These are phyloP conservation scores for Fusarium temperatum DNA, from an alignment of 2,329 filamentous ascomycete species.

Conservation along the genomic window DNA sequence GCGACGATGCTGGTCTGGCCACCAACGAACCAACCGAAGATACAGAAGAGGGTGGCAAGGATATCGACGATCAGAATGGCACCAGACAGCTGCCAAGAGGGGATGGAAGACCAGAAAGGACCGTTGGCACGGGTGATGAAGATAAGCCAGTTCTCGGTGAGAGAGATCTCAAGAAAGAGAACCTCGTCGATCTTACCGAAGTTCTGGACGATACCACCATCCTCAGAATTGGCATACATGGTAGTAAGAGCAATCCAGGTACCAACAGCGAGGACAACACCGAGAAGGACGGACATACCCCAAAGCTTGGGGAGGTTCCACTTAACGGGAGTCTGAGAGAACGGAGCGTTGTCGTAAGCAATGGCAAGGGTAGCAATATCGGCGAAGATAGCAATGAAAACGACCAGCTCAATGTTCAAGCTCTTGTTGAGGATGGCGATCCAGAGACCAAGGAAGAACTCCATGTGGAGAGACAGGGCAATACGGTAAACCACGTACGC, in stretches of 20 bases:
- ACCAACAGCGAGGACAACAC: conserved; percentile 80
- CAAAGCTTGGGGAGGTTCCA: conserved; percentile 95
- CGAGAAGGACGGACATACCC: conserved; percentile 89
- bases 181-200: conserved; percentile 83
- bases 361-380: conserved; percentile 93
- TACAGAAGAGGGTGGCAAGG: conserved; percentile 83
- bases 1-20: conserved; percentile 80
- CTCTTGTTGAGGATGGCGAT: conserved; percentile 87
- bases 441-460: conserved; percentile 92
- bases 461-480: conserved; percentile 87
- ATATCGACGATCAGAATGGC: conserved; percentile 86
- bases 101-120: conserved; percentile 89
- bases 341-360: conserved; percentile 92
- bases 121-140: conserved; percentile 95
- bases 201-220: conserved; percentile 90
- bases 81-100: conserved; percentile 83
- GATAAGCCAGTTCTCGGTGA: conserved; percentile 96
- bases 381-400: conserved; percentile 94
- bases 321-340: conserved; percentile 86
- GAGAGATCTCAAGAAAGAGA: conserved; percentile 87
- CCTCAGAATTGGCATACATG: conserved; percentile 73
- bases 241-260: conserved; percentile 92
- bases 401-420: conserved; percentile 85
- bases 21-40: conserved; percentile 84
- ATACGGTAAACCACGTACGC: conserved; percentile 96